Evolutionary conservation across 169 alveolate species (phyloP).

Genomic region (Babesia sp.): DNA sequence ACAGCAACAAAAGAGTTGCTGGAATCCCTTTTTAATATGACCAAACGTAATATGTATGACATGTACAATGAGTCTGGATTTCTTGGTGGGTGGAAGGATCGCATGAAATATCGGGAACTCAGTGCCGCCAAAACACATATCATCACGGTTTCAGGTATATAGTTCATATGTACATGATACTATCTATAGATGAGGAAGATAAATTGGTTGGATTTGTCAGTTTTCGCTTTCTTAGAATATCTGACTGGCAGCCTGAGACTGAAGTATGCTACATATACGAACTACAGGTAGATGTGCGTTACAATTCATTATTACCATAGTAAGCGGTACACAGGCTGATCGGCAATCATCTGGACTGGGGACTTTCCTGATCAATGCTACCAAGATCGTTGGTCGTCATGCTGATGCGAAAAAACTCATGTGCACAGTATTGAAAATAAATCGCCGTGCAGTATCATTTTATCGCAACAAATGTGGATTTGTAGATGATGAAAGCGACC

Average conservation of each 20-base stretch:
- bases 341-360: constrained; percentile 66
- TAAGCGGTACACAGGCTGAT: not conserved
- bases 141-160: constrained; percentile 31
- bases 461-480: constrained; percentile 70
- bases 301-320: not conserved
- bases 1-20: constrained; percentile 21
- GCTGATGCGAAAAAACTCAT: constrained; percentile 55
- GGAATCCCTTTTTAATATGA: constrained; percentile 39
- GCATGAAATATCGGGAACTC: constrained; percentile 63
- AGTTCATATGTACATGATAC: not conserved
- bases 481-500: constrained; percentile 72
- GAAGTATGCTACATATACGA: constrained; percentile 64
- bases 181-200: constrained; percentile 17
- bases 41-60: constrained; percentile 62
- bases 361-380: constrained; percentile 36
- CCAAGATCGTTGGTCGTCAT: constrained; percentile 35
- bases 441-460: constrained; percentile 67
- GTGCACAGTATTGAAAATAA: constrained; percentile 73
- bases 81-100: constrained; percentile 73
- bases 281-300: constrained; percentile 53
- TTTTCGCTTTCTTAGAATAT: constrained; percentile 52
- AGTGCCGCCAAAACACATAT: constrained; percentile 53
- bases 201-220: constrained; percentile 51
- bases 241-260: constrained; percentile 60
- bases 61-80: constrained; percentile 67